A percentile compares a stretch with the other conserved stretches of the same genome.
phyloP scores from a whole-genome alignment of 352 stramenopile species.

The Globisporangium radiosum region DNA sequence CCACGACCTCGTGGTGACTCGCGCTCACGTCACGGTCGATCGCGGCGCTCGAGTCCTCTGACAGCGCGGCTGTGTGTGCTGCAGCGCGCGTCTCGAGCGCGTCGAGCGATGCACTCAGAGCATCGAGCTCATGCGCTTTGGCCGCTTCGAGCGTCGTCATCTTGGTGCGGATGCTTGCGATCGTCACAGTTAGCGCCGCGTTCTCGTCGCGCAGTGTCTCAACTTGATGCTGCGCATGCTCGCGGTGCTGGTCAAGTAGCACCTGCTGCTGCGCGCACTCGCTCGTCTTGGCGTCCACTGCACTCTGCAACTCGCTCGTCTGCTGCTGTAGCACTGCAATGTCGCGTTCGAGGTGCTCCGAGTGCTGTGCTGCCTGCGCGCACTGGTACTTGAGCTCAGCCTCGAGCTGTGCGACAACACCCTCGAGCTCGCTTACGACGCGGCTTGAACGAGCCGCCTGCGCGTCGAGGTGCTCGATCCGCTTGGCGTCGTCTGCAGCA shows the following conservation, averaged over 20 bases:
- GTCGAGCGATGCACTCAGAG: constrained; percentile 24
- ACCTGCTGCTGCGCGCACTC: constrained; percentile 37
- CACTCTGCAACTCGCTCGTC: constrained; percentile 29
- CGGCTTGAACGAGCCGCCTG: constrained; percentile 33
- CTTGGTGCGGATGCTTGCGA: constrained; percentile 31
- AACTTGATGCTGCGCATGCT: constrained; percentile 39
- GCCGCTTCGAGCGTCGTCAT: constrained; percentile 33
- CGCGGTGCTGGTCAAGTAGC: constrained; percentile 27
- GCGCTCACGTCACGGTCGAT: constrained; percentile 37
- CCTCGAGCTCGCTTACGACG: constrained; percentile 43
- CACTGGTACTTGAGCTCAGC: constrained; percentile 46
- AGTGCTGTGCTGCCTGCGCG: constrained; percentile 28
- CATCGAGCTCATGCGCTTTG: constrained; percentile 34
- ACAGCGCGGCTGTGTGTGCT: neutral
- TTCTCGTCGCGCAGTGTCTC: constrained; percentile 38
- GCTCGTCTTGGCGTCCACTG: constrained; percentile 26
- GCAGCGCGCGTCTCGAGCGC: constrained; percentile 26
- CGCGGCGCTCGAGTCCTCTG: neutral
- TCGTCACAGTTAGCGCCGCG: constrained; percentile 25
- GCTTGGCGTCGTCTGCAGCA: constrained; percentile 22
- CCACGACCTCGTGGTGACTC: constrained; percentile 41
- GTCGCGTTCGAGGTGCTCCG: constrained; percentile 41
- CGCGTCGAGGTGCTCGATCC: constrained; percentile 26
- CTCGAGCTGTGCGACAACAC: constrained; percentile 27
- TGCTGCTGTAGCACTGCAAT: constrained; percentile 33